Evolutionary conservation across 768 basidiomycete species (phyloP), one percentile per base, ranked within the genome.

Genomic region (Trametes gibbosa): DNA sequence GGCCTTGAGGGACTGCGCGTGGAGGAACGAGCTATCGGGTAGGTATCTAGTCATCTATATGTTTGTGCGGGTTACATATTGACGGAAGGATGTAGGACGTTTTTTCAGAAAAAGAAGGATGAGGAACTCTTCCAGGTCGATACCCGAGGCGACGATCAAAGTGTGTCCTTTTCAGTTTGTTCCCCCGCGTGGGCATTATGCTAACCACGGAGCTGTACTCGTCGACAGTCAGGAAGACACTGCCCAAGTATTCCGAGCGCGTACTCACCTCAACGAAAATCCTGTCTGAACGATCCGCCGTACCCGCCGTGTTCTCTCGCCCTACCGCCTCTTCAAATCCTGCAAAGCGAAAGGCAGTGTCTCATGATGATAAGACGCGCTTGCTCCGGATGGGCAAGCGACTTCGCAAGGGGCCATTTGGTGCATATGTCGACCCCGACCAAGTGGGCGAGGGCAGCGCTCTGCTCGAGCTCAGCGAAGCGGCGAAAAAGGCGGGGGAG

Each of bases 21-120:
- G n/a, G 91, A 95, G 70, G 93, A 95, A 69, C 77, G 90, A 54
- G 80, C 86, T 5, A 82, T 81, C 61, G 93, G 93, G 92, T 93
- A 67, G 61, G 84, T 72, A 16, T 1, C 12, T 25, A 29, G 14
- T n/a, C n/a, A 21, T 1, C 27, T 27, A 21, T 13, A 12, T 14
- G 12, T 3, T 40, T 41, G 37, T 5, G 16, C 1, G 9, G 25
- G 27, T 27, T 5, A 32, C 24, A 40, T n/a, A n/a, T 5, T n/a
- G 29, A n/a, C 41, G 50, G 19, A 45, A 23, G 45, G 17, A 27
- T 27, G n/a, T 37, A 91, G 90, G 47, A 79, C 81, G 25, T 73
- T 79, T 6, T 64, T 92, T 41, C 84, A 89, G 61, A 83, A 86
- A 69, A 84, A 85, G 66, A 77, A 79, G 45, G 81, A 96, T 70